phyloP scores from a whole-genome alignment of 768 basidiomycete species.

The Cystofilobasidium bisporidii region DNA sequence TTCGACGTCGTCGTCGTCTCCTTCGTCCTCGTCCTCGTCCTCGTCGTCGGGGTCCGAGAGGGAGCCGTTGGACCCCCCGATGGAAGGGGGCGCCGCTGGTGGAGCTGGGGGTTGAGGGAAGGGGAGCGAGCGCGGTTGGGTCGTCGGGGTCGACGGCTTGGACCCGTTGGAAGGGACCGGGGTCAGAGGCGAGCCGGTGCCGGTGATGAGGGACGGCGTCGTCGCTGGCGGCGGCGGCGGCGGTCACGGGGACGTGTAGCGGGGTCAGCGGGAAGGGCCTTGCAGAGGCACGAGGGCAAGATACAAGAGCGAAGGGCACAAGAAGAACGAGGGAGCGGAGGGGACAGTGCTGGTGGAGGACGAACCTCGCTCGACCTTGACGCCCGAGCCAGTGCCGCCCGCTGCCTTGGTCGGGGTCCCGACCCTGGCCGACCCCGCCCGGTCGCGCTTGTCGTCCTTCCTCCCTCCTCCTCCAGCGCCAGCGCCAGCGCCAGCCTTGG shows the following conservation, averaged over 20 bases:
- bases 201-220: background rate
- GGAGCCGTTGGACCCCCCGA: no score
- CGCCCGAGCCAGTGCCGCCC: background rate
- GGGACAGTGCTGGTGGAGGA: no score
- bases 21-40: no score
- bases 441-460: background rate
- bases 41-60: background rate
- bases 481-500: background rate
- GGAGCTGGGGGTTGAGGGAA: no score
- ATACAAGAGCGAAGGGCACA: no score
- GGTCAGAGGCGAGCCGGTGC: background rate
- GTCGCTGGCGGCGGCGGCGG: background rate
- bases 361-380: constrained; percentile 16
- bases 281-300: no score
- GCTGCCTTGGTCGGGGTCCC: background rate
- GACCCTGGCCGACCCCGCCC: background rate
- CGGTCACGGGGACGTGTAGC: background rate
- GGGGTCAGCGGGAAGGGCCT: background rate
- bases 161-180: background rate
- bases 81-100: no score
- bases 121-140: no score
- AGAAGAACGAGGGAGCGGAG: no score
- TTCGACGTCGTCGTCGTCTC: no score
- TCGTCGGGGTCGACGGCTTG: no score
- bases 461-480: background rate